Percentiles rank a stretch among this genome's conserved stretches.
Evolutionary conservation across 1,139 yeast species (phyloP).

Genomic region (Diutina scorzettiae): DNA sequence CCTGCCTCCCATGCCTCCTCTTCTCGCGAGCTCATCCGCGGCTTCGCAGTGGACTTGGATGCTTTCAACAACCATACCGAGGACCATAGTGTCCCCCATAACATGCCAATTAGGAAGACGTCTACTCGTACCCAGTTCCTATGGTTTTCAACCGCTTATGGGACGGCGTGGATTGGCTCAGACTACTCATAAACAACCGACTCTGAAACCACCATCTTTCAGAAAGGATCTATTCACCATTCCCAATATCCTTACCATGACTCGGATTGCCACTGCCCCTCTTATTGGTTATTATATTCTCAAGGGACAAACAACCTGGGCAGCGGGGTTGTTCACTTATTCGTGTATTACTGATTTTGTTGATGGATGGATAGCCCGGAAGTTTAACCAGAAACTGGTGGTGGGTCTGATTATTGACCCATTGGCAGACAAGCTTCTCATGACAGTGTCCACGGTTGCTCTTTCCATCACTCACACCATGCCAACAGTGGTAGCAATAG

Average conservation of each 20-base stretch:
- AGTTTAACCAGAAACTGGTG: slow-evolving; percentile 61
- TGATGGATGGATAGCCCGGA: slow-evolving; percentile 86
- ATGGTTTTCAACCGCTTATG: background rate
- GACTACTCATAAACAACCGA: background rate
- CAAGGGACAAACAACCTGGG: slow-evolving; percentile 45
- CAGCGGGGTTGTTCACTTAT: slow-evolving; percentile 64
- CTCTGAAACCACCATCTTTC: background rate
- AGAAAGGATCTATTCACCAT: slow-evolving; percentile 28
- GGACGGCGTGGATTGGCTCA: background rate
- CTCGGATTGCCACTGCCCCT: slow-evolving; percentile 74
- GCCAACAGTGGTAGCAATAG: slow-evolving; percentile 53
- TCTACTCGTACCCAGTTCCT: background rate
- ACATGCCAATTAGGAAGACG: background rate
- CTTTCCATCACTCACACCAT: slow-evolving; percentile 58
- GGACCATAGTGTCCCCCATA: background rate
- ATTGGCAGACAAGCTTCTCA: slow-evolving; percentile 82
- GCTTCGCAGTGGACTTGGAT: too few species aligned
- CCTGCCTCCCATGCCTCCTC: too few species aligned
- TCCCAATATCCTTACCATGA: slow-evolving; percentile 74
- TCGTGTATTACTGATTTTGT: slow-evolving; percentile 85
- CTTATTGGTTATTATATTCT: slow-evolving; percentile 69
- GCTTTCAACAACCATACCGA: slow-evolving; percentile 4
- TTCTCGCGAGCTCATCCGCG: too few species aligned
- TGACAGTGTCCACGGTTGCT: slow-evolving; percentile 77
- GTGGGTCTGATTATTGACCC: slow-evolving; percentile 93